Evolutionary conservation across 768 basidiomycete species (phyloP).

Genomic region (Leccinellum rugosiceps): DNA sequence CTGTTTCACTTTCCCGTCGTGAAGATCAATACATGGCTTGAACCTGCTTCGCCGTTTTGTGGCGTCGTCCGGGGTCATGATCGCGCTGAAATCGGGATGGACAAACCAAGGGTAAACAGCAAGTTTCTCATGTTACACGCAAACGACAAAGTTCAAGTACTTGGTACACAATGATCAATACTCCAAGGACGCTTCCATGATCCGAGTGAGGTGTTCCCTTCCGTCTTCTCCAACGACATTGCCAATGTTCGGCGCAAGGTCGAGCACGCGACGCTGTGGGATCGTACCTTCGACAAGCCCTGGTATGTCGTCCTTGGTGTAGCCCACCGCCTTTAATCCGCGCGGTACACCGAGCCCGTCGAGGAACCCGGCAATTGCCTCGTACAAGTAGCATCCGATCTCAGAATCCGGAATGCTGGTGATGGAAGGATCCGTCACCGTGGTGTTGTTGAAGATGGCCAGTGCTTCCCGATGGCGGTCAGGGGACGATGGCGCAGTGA

Average conservation of each 20-base stretch:
- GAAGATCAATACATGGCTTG: slow-evolving; percentile 95
- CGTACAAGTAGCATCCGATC: slow-evolving; percentile 74
- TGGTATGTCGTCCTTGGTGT: slow-evolving; percentile 60
- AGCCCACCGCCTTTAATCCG: slow-evolving; percentile 80
- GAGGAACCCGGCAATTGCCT: slow-evolving; percentile 86
- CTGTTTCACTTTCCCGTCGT: slow-evolving; percentile 95
- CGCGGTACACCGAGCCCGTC: slow-evolving; percentile 82
- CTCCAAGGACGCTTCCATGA: slow-evolving; percentile 76
- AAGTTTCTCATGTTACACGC: slow-evolving; percentile 1
- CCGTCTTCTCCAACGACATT: slow-evolving; percentile 82
- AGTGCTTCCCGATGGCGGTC: slow-evolving; percentile 87
- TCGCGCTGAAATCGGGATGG: neutral
- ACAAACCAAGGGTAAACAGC: neutral
- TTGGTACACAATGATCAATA: slow-evolving; percentile 43
- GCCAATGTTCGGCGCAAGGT: slow-evolving; percentile 89
- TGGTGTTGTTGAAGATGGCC: slow-evolving; percentile 73
- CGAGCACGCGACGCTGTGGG: slow-evolving; percentile 88
- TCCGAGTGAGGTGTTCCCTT: slow-evolving; percentile 72
- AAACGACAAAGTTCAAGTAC: slow-evolving; percentile 1
- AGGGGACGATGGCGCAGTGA: slow-evolving; percentile 92
- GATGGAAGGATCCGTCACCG: slow-evolving; percentile 65
- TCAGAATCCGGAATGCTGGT: slow-evolving; percentile 73
- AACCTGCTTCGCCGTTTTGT: slow-evolving; percentile 48
- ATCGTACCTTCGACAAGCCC: slow-evolving; percentile 87
- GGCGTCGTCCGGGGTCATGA: neutral